Base-by-base conservation (phyloP, 2,329 filamentous ascomycete genomes). In the Sclerotinia subarctica region DNA sequence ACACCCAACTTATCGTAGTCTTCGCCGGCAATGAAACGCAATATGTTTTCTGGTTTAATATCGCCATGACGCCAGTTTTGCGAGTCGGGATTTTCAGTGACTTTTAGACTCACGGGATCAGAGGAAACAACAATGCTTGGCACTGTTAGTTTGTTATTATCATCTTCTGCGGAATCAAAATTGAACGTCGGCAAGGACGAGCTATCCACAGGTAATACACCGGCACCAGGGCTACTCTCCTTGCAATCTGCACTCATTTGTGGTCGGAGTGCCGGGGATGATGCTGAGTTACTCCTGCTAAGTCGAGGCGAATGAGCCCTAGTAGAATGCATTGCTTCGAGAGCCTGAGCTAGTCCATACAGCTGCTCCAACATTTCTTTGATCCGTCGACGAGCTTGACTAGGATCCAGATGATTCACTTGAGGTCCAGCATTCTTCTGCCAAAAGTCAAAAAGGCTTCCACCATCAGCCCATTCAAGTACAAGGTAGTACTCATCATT, bases 291-390 rank as follows among this genome's bases (percentile, higher is more conserved):
- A 1, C 19, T 59, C 21, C 17, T 47, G 19, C 10, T 32, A 32
- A 21, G 13, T 46, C 26, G 8, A 46, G 42, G 24, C 19, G 17
- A 17, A 0, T 21, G 57, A 47, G 57, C 17, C 2, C 42, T 59
- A 59, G 57, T 59, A n/a, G 24, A 47, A 47, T 59, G 57, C 42
- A 59, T 59, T 21, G 42, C 57, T 21, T 47, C 42, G 6, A 59
- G 57, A 32, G 42, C 42, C 24, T 8, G 1, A 5, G 19, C 10
- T n/a, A 59, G 26, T 32, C 57, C 57, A 47, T n/a, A 13, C 11
- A 59, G 19, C 26, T 59, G 57, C 5, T 32, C 19, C 24, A 47
- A 2, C 57, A 32, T 21, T 21, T 32, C 42, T 59, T 32, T 47
- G 17, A 47, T 4, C 42, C 57, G 42, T 46, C 42, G 24, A 26